A percentile compares a stretch with the other conserved stretches of the same genome.
Evolutionary conservation across 1,284 basidiomycete species (phyloP).

Genomic region (Naganishia albida): DNA sequence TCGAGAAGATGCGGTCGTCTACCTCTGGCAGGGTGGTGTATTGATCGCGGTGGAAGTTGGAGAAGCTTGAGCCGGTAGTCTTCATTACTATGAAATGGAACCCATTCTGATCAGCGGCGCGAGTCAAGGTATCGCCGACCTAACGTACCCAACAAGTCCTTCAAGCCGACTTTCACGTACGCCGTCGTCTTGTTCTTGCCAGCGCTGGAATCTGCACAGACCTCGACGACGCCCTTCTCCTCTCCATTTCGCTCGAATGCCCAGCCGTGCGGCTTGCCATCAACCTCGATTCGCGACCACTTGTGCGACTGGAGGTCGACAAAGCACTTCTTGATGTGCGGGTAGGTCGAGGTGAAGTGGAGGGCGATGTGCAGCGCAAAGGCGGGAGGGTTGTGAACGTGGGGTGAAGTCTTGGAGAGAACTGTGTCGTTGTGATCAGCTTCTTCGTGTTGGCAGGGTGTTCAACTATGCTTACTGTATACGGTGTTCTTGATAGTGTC

Average conservation of each 20-base stretch:
- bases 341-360: conserved; percentile 81
- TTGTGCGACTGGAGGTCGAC: conserved; percentile 78
- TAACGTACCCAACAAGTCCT: conserved; percentile 71
- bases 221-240: conserved; percentile 78
- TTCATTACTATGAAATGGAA: conserved; percentile 73
- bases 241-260: conserved; percentile 87
- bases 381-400: conserved; percentile 76
- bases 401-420: conserved; percentile 80
- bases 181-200: conserved; percentile 54
- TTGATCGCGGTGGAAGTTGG: conserved; percentile 79
- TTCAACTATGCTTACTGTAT: conserved; percentile 71
- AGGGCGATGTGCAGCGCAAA: conserved; percentile 85
- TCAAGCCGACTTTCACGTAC: conserved; percentile 67
- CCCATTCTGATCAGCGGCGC: conserved; percentile 37
- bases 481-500: conserved; percentile 93
- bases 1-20: conserved; percentile 83
- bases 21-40: conserved; percentile 81
- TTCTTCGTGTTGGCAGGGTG: no score
- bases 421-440: no score
- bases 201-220: conserved; percentile 59
- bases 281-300: conserved; percentile 74
- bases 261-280: conserved; percentile 67
- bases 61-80: conserved; percentile 82
- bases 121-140: background rate
- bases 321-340: conserved; percentile 72